phyloP scores from a whole-genome alignment of 2,329 filamentous ascomycete genomes.

The Beauveria asiatica region DNA sequence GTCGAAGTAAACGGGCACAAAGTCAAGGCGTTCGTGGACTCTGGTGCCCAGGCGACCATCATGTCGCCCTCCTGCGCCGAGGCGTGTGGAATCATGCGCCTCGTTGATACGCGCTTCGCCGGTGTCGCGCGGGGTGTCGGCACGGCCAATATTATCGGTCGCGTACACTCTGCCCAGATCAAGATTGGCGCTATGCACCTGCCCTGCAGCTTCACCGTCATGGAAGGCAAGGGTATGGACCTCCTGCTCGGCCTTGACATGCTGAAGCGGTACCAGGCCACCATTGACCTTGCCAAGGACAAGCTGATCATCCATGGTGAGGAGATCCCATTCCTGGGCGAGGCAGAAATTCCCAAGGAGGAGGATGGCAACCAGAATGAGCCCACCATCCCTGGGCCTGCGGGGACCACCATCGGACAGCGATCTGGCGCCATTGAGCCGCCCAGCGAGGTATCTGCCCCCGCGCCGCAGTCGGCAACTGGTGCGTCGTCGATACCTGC shows the following conservation, averaged over 20 bases:
- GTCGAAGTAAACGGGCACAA: constrained; percentile 89
- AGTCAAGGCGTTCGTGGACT: constrained; percentile 94
- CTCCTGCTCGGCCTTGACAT: constrained; percentile 90
- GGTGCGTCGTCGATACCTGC: constrained; percentile 11
- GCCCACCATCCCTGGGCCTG: constrained; percentile 75
- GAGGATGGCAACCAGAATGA: constrained; percentile 71
- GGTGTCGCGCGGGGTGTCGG: constrained; percentile 91
- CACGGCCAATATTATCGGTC: constrained; percentile 87
- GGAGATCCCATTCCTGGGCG: constrained; percentile 82
- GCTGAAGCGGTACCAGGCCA: constrained; percentile 91
- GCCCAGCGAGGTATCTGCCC: constrained; percentile 16
- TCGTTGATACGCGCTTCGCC: constrained; percentile 86
- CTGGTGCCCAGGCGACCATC: constrained; percentile 93
- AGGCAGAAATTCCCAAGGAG: constrained; percentile 87
- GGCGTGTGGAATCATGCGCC: constrained; percentile 87
- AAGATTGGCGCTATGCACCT: constrained; percentile 82
- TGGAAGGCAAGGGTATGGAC: constrained; percentile 97
- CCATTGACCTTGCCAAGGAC: constrained; percentile 78
- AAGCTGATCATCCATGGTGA: constrained; percentile 81
- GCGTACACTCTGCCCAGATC: constrained; percentile 91
- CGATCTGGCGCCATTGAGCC: constrained; percentile 65
- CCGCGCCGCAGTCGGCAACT: constrained; percentile 16
- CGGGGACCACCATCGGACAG: constrained; percentile 81
- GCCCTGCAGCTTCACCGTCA: constrained; percentile 94
- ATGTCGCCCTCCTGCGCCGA: constrained; percentile 95